phyloP scores from a whole-genome alignment of 768 basidiomycete genomes.

The Ramaria sp. region DNA sequence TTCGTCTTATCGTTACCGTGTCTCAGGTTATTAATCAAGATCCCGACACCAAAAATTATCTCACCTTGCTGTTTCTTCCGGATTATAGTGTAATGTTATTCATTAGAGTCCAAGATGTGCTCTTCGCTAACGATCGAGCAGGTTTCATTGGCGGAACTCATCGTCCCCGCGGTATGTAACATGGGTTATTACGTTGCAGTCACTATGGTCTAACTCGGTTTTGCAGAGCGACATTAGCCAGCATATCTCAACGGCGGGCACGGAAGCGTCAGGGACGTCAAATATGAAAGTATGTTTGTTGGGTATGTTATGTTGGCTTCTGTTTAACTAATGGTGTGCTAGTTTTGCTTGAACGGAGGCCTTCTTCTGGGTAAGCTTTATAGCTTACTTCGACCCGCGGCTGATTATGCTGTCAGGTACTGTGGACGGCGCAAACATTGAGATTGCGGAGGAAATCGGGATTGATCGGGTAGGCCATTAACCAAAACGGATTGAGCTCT shows the following conservation, averaged over 20 bases:
- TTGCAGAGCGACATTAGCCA: constrained; percentile 92
- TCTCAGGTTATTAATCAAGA: constrained; percentile 66
- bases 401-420: constrained; percentile 13
- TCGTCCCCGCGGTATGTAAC: constrained; percentile 32
- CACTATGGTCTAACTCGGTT: not conserved
- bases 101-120: not conserved
- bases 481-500: constrained; percentile 88
- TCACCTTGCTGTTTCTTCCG: constrained; percentile 89
- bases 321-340: constrained; percentile 17
- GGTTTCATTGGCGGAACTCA: constrained; percentile 64
- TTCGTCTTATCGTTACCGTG: constrained; percentile 89
- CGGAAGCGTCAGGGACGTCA: constrained; percentile 74
- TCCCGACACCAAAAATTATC: constrained; percentile 76
- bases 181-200: not conserved
- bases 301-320: not conserved
- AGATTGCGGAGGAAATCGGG: constrained; percentile 94
- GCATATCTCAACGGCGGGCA: constrained; percentile 96
- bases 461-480: constrained; percentile 72
- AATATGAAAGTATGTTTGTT: constrained; percentile 52
- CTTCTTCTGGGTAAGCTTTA: constrained; percentile 55
- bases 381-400: constrained; percentile 12
- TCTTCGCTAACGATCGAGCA: not conserved
- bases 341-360: constrained; percentile 83
- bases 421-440: constrained; percentile 86
- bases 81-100: constrained; percentile 60